phyloP scores from a whole-genome alignment of 148 eudicot genomes.

The Camellia lanceoleosa region DNA sequence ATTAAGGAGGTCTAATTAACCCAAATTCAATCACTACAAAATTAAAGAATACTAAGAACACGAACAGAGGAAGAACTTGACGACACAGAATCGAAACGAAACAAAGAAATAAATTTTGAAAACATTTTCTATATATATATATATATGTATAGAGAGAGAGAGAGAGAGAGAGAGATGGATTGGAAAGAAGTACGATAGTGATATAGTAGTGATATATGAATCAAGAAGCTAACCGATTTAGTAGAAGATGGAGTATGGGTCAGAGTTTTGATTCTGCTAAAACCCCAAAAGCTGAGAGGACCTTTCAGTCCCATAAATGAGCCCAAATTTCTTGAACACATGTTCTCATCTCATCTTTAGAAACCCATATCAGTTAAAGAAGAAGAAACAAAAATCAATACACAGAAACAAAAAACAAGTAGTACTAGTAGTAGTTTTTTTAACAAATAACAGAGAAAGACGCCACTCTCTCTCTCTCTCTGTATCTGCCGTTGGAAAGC shows the following conservation, averaged over 20 bases:
- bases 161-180: background rate
- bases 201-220: background rate
- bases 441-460: too few relatives aligned
- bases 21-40: background rate
- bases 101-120: background rate
- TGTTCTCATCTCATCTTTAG: background rate
- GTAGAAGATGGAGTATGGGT: background rate
- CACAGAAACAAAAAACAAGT: background rate
- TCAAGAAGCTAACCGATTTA: conserved; percentile 7
- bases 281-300: background rate
- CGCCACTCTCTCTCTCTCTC: too few relatives aligned
- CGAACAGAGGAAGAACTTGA: conserved; percentile 2
- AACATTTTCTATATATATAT: background rate
- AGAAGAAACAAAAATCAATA: background rate
- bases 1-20: background rate
- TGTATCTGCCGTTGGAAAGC: too few relatives aligned
- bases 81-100: background rate
- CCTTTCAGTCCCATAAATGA: background rate
- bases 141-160: too few relatives aligned
- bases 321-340: background rate
- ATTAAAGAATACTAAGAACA: background rate
- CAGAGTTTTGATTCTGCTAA: background rate
- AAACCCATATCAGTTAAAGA: background rate
- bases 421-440: too few relatives aligned
- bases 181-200: background rate